Conservation (phyloP, 371 early-diverging fungal species). For the Zancudomyces culisetae region DNA sequence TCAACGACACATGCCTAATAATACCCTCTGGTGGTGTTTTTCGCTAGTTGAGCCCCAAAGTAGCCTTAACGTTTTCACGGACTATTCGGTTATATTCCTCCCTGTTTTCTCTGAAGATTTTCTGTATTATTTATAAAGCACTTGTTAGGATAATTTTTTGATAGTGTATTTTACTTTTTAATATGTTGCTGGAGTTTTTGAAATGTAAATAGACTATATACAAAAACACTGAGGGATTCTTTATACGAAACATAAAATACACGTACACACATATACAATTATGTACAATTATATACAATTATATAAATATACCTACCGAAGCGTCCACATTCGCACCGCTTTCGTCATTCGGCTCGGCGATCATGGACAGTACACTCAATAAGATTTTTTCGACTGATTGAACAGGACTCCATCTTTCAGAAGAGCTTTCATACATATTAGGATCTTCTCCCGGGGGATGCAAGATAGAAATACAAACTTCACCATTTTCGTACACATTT, state of each 20-base stretch:
- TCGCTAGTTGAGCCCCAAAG: conserved; percentile 29
- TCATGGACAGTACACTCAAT: conserved; percentile 83
- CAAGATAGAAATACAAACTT: conserved; percentile 96
- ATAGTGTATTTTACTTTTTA: too few species aligned
- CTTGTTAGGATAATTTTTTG: too few species aligned
- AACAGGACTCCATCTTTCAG: conserved; percentile 92
- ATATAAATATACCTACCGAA: conserved; percentile 25
- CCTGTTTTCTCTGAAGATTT: conserved; percentile 68
- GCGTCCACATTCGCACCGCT: conserved; percentile 98
- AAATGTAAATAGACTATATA: too few species aligned
- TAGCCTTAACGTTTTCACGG: conserved; percentile 42
- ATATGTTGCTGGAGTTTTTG: too few species aligned
- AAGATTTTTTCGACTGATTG: conserved; percentile 96
- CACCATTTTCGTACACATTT: conserved; percentile 93
- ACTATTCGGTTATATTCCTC: conserved; percentile 64
- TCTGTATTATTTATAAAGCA: conserved; percentile 31
- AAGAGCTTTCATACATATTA: conserved; percentile 79
- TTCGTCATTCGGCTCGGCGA: conserved; percentile 97
- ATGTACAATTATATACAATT: too few species aligned
- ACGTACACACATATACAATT: too few species aligned
- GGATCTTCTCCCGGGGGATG: conserved; percentile 98
- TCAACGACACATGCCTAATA: conserved; percentile 1
- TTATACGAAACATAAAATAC: too few species aligned
- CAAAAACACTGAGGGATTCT: too few species aligned
- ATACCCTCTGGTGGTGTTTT: background rate